Percentiles rank a stretch among this genome's conserved stretches.
Conservation (phyloP, 345 rosid species). For the Theobroma cacao region DNA sequence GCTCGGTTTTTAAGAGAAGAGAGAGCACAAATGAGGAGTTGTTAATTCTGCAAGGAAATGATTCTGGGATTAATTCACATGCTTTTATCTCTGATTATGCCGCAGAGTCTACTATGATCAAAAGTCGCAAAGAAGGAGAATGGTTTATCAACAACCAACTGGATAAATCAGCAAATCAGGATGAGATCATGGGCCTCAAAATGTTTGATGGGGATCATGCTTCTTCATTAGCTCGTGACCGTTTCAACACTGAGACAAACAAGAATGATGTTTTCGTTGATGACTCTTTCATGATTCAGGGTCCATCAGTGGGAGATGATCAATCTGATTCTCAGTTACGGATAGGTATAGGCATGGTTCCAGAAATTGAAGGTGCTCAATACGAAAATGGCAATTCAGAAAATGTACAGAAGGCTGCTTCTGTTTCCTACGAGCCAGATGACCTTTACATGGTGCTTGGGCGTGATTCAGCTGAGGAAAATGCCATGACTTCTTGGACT, state of each 20-base stretch:
- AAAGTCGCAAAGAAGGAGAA: constrained; percentile 59
- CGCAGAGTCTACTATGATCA: constrained; percentile 43
- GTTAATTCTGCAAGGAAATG: constrained; percentile 43
- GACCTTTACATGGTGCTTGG: constrained; percentile 91
- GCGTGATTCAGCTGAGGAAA: constrained; percentile 53
- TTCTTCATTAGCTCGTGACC: constrained; percentile 35
- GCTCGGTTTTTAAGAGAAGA: constrained; percentile 34
- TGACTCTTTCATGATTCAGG: constrained; percentile 91
- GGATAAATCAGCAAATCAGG: constrained; percentile 32
- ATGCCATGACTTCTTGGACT: constrained; percentile 54
- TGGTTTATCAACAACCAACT: constrained; percentile 57
- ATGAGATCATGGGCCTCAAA: constrained; percentile 37
- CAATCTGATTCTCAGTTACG: constrained; percentile 42
- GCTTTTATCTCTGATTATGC: constrained; percentile 40
- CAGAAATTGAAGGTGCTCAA: constrained; percentile 48
- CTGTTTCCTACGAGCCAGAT: constrained; percentile 62
- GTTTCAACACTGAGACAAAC: constrained; percentile 26
- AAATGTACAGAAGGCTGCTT: constrained; percentile 24
- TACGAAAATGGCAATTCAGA: constrained; percentile 39
- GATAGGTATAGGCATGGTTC: constrained; percentile 63
- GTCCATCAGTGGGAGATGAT: constrained; percentile 41
- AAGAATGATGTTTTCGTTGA: constrained; percentile 56
- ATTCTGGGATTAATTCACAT: constrained; percentile 27
- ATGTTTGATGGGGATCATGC: constrained; percentile 42
- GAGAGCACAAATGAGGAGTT: constrained; percentile 48